These are phyloP conservation scores for Neophaeococcomyces mojaviensis DNA, from an alignment of 2,329 filamentous ascomycete species.

Conservation along the genomic window DNA sequence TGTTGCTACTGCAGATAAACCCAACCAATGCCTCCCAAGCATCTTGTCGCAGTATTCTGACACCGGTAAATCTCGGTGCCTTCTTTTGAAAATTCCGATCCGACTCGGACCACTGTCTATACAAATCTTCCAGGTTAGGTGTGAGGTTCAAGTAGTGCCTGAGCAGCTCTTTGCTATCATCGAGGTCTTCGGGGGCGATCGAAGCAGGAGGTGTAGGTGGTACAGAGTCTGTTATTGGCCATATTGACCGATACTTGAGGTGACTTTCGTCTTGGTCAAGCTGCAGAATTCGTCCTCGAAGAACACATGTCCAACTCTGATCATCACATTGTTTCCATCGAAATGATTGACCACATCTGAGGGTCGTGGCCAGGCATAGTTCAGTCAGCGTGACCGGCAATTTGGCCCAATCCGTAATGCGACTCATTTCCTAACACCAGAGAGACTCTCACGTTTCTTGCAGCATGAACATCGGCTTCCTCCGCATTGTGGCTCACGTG, in stretches of 20 bases:
- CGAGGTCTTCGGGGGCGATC: constrained; percentile 28
- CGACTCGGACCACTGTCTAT: constrained; percentile 75
- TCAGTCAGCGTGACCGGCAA: constrained; percentile 75
- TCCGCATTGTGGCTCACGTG: too few relatives aligned
- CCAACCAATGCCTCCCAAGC: constrained; percentile 89
- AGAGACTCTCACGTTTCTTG: neutral
- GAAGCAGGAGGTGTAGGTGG: constrained; percentile 33
- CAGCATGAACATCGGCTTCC: too few relatives aligned
- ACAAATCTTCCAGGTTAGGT: constrained; percentile 67
- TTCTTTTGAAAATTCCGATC: constrained; percentile 85
- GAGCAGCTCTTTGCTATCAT: constrained; percentile 61
- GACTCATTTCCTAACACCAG: constrained; percentile 21
- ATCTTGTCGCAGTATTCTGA: constrained; percentile 88
- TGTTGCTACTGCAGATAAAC: constrained; percentile 98
- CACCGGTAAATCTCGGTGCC: constrained; percentile 78
- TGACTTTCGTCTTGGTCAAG: constrained; percentile 72
- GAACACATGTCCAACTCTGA: constrained; percentile 83
- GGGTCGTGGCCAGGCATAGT: constrained; percentile 86
- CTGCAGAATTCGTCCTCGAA: constrained; percentile 77
- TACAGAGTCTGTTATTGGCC: constrained; percentile 28
- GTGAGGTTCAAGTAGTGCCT: constrained; percentile 80
- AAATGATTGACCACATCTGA: constrained; percentile 94
- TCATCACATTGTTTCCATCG: constrained; percentile 73
- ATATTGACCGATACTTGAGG: constrained; percentile 73
- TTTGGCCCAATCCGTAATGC: constrained; percentile 74